Conservation (phyloP, 805 yeast species). For the Pichia kluyveri region DNA sequence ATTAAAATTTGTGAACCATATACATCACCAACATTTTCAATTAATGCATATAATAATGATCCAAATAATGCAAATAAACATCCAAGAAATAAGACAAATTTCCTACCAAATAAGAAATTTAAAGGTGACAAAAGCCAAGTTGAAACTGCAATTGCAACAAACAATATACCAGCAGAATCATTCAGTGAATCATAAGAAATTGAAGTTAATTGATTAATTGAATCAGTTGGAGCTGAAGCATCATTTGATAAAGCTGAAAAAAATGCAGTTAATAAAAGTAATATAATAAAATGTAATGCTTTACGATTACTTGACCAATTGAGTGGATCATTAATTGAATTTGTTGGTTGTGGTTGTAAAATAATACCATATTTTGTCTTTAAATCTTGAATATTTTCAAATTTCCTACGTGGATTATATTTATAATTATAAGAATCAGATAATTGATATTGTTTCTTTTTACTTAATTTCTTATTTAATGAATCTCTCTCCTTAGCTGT, state of each 20-base stretch:
- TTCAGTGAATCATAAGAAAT: slow-evolving; percentile 39
- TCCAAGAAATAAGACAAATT: slow-evolving; percentile 34
- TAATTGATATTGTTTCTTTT: slow-evolving; percentile 2
- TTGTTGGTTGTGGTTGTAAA: slow-evolving; percentile 40
- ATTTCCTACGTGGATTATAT: slow-evolving; percentile 8
- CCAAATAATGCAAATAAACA: slow-evolving; percentile 32
- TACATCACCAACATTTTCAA: slow-evolving; percentile 29
- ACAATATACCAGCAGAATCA: slow-evolving; percentile 41
- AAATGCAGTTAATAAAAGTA: slow-evolving; percentile 35
- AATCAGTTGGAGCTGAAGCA: slow-evolving; percentile 40
- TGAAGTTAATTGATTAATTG: slow-evolving; percentile 32
- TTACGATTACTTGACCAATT: slow-evolving; percentile 38
- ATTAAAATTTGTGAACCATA: slow-evolving; percentile 39
- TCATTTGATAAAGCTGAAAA: slow-evolving; percentile 43
- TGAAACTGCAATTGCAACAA: slow-evolving; percentile 35
- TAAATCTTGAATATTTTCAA: slow-evolving; percentile 17
- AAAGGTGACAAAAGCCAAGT: slow-evolving; percentile 38
- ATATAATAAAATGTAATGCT: slow-evolving; percentile 28
- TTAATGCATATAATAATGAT: slow-evolving; percentile 35
- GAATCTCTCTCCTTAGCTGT: not conserved
- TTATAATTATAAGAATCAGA: slow-evolving; percentile 13
- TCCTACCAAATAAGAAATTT: slow-evolving; percentile 36
- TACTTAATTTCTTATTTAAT: not conserved
- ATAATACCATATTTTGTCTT: slow-evolving; percentile 29
- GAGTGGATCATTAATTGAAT: slow-evolving; percentile 40